Conservation (phyloP, 306 rosid species). For the Amphicarpaea edgeworthii region DNA sequence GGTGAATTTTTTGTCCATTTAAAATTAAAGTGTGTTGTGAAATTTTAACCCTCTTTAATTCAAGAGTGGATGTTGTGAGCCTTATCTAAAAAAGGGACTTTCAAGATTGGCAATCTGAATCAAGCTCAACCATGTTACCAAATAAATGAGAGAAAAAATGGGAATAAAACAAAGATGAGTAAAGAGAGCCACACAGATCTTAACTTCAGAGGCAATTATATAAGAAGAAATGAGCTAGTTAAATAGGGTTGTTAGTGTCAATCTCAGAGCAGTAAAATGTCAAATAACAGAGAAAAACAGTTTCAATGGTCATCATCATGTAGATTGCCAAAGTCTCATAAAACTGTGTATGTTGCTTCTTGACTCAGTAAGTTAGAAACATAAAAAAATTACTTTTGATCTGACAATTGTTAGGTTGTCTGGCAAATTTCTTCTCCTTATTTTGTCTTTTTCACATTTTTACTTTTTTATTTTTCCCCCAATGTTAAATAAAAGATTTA, state of each 20-base stretch:
- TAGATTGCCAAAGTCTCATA: slow-evolving; percentile 15
- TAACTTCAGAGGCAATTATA: slow-evolving; percentile 7
- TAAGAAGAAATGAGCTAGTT: background rate
- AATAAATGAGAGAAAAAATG: background rate
- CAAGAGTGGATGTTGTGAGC: background rate
- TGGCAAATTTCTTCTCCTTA: slow-evolving; percentile 31
- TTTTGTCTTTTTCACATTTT: slow-evolving; percentile 5
- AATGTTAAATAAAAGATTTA: slow-evolving; percentile 37
- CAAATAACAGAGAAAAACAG: slow-evolving; percentile 9
- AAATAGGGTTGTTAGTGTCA: background rate
- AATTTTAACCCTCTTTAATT: background rate
- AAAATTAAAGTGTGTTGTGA: background rate
- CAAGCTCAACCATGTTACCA: slow-evolving; percentile 17
- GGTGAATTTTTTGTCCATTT: background rate
- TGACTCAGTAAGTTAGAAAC: slow-evolving; percentile 44
- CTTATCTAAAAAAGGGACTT: background rate
- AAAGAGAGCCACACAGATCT: slow-evolving; percentile 7
- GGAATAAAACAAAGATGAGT: background rate
- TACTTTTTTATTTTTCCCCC: background rate
- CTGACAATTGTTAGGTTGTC: slow-evolving; percentile 50
- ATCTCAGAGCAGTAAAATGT: background rate
- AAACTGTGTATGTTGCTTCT: slow-evolving; percentile 35
- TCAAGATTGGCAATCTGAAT: background rate
- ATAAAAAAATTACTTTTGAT: slow-evolving; percentile 59
- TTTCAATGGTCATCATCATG: slow-evolving; percentile 12